These are phyloP conservation scores for Cordyceps militaris DNA, from an alignment of 2,329 filamentous ascomycete species.

Conservation along the genomic window DNA sequence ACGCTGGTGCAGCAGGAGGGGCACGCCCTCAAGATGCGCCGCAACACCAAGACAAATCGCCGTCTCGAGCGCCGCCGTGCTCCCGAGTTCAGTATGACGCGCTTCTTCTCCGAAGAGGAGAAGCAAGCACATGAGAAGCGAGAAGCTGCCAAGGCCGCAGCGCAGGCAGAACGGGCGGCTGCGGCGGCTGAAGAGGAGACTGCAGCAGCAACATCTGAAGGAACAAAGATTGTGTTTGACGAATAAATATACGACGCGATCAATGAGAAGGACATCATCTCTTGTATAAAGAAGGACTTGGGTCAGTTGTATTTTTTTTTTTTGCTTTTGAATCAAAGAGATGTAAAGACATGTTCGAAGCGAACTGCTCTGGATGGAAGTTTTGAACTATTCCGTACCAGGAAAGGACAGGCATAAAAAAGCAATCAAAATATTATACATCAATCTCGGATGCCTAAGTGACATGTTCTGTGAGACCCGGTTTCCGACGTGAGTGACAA, in stretches of 20 bases:
- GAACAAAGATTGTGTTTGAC: conserved; percentile 13
- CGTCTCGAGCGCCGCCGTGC: conserved; percentile 29
- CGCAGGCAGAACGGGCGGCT: background rate
- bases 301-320: background rate
- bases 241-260: conserved; percentile 2
- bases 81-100: conserved; percentile 52
- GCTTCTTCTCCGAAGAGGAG: conserved; percentile 41
- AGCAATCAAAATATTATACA: conserved; percentile 7
- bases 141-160: conserved; percentile 8
- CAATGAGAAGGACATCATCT: conserved; percentile 2
- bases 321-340: background rate
- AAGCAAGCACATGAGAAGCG: conserved; percentile 33
- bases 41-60: conserved; percentile 28
- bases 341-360: background rate
- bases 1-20: conserved; percentile 40
- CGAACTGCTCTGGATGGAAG: background rate
- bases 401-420: background rate
- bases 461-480: conserved; percentile 1
- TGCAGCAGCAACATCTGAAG: background rate
- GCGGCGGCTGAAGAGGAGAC: background rate
- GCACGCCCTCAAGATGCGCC: conserved; percentile 31
- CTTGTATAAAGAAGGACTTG: conserved; percentile 2
- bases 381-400: background rate
- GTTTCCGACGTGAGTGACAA: conserved; percentile 2
- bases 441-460: background rate